phyloP scores from a whole-genome alignment of 2,329 filamentous ascomycete genomes.

The Cytospora paraplurivora region DNA sequence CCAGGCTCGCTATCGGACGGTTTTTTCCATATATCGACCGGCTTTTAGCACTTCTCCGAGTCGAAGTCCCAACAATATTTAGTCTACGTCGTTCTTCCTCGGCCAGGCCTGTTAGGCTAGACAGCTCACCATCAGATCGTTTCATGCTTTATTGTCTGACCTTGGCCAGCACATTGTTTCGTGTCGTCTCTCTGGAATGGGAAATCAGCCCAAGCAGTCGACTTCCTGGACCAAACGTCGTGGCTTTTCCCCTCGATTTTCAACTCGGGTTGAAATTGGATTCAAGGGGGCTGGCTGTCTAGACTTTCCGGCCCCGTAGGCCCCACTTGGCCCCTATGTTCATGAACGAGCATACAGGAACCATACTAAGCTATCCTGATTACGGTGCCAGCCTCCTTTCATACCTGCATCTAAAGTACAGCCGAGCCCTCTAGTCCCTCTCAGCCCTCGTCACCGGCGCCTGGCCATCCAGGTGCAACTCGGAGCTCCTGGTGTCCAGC shows the following conservation, averaged over 20 bases:
- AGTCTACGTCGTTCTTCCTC: too few species aligned
- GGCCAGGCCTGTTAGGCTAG: too few species aligned
- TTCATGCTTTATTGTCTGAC: too few species aligned
- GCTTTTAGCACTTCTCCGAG: too few species aligned
- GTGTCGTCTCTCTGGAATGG: too few species aligned
- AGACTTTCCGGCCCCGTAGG: neutral
- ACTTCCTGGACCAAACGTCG: too few species aligned
- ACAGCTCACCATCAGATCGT: too few species aligned
- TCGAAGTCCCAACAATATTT: too few species aligned
- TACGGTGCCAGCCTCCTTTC: neutral
- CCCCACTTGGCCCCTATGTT: neutral
- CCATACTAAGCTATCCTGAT: neutral
- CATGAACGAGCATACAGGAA: neutral
- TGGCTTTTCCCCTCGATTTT: neutral
- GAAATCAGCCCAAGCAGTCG: neutral
- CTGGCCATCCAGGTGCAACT: constrained; percentile 8
- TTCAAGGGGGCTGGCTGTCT: neutral
- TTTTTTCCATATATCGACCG: too few species aligned
- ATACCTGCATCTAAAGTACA: neutral
- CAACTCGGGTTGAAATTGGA: neutral
- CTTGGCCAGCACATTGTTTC: too few species aligned
- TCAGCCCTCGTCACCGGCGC: constrained; percentile 18
- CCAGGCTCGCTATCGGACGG: too few species aligned
- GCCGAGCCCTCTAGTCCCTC: constrained; percentile 6
- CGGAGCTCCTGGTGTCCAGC: constrained; percentile 27